A percentile compares a stretch with the other conserved stretches of the same genome.
These are phyloP conservation scores for Globisporangium parvum DNA, from an alignment of 352 stramenopile genomes.

Conservation along the genomic window DNA sequence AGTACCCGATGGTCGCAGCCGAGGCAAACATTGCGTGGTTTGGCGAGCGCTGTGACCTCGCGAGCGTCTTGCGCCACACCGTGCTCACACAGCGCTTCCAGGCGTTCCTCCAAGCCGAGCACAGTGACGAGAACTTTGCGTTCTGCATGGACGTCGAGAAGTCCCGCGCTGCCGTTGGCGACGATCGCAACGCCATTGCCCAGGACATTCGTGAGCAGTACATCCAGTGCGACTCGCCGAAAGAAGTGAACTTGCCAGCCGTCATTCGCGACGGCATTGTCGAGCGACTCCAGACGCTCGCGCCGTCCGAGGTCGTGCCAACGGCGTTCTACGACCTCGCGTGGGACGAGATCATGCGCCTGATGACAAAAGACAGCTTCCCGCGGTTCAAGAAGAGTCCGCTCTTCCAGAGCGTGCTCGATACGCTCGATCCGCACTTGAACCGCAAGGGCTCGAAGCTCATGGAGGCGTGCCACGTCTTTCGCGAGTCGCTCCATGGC, in stretches of 20 bases:
- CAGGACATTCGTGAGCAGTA: constrained; percentile 48
- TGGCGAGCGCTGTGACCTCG: constrained; percentile 57
- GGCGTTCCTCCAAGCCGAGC: constrained; percentile 60
- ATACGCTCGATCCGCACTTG: constrained; percentile 54
- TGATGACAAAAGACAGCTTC: constrained; percentile 81
- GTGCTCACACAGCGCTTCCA: constrained; percentile 56
- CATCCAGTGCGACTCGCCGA: constrained; percentile 44
- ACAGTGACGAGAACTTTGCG: constrained; percentile 75
- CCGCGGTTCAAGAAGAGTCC: constrained; percentile 73
- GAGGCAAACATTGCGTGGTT: constrained; percentile 76
- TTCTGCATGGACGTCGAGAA: constrained; percentile 68
- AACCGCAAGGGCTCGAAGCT: constrained; percentile 60
- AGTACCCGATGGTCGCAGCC: constrained; percentile 49
- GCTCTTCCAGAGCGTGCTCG: constrained; percentile 56
- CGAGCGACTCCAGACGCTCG: constrained; percentile 23
- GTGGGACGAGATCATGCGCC: constrained; percentile 70
- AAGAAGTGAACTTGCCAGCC: constrained; percentile 69
- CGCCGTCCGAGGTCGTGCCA: constrained; percentile 18
- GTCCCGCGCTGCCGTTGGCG: constrained; percentile 24
- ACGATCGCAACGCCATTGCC: constrained; percentile 26
- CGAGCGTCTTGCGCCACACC: constrained; percentile 50
- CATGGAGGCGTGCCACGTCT: constrained; percentile 61
- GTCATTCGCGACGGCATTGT: constrained; percentile 46
- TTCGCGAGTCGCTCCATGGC: constrained; percentile 60
- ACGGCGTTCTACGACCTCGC: constrained; percentile 48